These are phyloP conservation scores for Corchorus olitorius DNA, from an alignment of 345 rosid genomes.

Conservation along the genomic window DNA sequence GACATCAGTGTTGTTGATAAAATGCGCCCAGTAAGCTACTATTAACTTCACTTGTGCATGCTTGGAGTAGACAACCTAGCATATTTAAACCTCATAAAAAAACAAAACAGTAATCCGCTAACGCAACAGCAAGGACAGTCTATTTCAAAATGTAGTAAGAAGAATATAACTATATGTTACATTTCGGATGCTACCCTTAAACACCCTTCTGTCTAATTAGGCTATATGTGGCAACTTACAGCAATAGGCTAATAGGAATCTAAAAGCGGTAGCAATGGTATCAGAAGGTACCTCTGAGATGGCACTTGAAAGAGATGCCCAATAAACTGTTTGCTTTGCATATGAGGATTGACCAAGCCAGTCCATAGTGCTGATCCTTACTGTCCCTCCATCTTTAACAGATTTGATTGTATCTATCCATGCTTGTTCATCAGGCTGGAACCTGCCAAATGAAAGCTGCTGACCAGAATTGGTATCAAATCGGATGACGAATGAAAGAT, in stretches of 20 bases:
- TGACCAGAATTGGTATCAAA: conserved; percentile 26
- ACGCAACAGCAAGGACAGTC: not conserved
- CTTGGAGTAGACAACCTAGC: conserved; percentile 79
- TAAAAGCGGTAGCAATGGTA: not conserved
- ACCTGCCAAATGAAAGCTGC: conserved; percentile 75
- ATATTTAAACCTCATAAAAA: not conserved
- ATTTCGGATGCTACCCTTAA: too few species aligned
- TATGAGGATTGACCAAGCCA: conserved; percentile 96
- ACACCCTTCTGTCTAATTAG: not conserved
- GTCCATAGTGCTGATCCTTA: conserved; percentile 85
- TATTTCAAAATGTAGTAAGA: not conserved
- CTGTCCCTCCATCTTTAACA: conserved; percentile 53
- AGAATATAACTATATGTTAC: not conserved
- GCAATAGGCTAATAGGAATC: not conserved
- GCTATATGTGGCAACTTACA: not conserved
- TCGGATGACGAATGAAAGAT: conserved; percentile 9
- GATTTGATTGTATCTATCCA: conserved; percentile 87
- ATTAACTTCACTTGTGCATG: conserved; percentile 75
- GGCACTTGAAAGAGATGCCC: conserved; percentile 79
- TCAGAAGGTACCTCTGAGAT: conserved; percentile 63
- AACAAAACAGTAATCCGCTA: not conserved
- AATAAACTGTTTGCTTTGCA: conserved; percentile 52
- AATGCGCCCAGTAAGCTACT: conserved; percentile 78
- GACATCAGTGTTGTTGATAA: conserved; percentile 58
- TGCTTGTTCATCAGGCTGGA: conserved; percentile 77